phyloP scores from a whole-genome alignment of 106 monocot species.

The Narthecium ossifragum region DNA sequence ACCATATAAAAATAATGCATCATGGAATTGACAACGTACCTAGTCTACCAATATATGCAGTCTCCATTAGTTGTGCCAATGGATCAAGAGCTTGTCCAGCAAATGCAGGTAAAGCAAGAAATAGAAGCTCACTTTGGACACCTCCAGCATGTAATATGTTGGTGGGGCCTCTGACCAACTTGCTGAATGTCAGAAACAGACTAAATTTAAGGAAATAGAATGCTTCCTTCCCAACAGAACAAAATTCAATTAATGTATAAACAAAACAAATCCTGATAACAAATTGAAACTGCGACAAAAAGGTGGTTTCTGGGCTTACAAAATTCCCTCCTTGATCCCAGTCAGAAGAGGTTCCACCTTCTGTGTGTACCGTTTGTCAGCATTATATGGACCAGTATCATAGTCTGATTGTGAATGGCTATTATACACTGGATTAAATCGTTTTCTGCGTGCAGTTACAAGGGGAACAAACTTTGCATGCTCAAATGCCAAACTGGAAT shows the following conservation, averaged over 20 bases:
- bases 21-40: constrained; percentile 33
- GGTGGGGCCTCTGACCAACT: constrained; percentile 18
- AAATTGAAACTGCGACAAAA: neutral
- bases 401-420: constrained; percentile 28
- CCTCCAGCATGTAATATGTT: constrained; percentile 20
- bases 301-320: constrained; percentile 16
- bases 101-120: constrained; percentile 86
- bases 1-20: no score
- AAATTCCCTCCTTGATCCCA: constrained; percentile 8
- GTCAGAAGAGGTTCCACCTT: constrained; percentile 16
- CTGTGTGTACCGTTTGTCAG: constrained; percentile 14
- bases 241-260: neutral
- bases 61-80: constrained; percentile 84
- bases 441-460: constrained; percentile 19
- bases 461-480: constrained; percentile 4
- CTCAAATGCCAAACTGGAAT: neutral
- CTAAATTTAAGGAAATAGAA: no score
- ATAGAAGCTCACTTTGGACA: constrained; percentile 61
- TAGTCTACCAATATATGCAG: constrained; percentile 89
- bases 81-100: constrained; percentile 92
- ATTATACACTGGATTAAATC: constrained; percentile 11
- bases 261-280: neutral
- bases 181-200: no score
- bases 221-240: no score
- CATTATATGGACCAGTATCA: constrained; percentile 15